phyloP scores from a whole-genome alignment of 1,284 basidiomycete species.

The Neonothopanus nambi region DNA sequence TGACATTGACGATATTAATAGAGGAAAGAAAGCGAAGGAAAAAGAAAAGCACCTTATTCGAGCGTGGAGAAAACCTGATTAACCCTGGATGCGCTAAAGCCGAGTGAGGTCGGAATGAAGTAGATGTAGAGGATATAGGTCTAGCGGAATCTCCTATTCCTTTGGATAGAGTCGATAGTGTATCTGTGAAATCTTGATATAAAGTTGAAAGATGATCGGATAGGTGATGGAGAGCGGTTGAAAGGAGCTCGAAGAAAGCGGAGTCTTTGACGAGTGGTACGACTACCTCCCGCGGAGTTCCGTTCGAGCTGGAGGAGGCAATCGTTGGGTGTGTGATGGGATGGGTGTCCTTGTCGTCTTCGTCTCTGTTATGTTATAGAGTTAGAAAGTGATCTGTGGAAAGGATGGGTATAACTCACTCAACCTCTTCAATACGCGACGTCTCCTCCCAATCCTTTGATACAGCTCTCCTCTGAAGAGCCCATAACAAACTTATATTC shows the following conservation, averaged over 20 bases:
- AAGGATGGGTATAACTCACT: slow-evolving; percentile 7
- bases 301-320: not conserved
- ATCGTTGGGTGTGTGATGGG: not conserved
- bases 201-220: slow-evolving; percentile 65
- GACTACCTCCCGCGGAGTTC: slow-evolving; percentile 56
- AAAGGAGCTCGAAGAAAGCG: slow-evolving; percentile 81
- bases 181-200: slow-evolving; percentile 61
- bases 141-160: slow-evolving; percentile 62
- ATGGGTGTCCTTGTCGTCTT: not conserved
- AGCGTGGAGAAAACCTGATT: slow-evolving; percentile 22
- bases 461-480: slow-evolving; percentile 23
- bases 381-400: not conserved
- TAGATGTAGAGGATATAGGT: slow-evolving; percentile 50
- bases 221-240: slow-evolving; percentile 74
- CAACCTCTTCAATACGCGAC: slow-evolving; percentile 12
- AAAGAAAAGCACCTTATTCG: slow-evolving; percentile 31
- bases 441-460: slow-evolving; percentile 7
- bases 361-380: not conserved
- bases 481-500: slow-evolving; percentile 27
- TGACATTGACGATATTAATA: not conserved
- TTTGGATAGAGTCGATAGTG: slow-evolving; percentile 61
- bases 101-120: slow-evolving; percentile 49
- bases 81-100: slow-evolving; percentile 42
- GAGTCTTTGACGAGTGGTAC: slow-evolving; percentile 84
- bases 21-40: slow-evolving; percentile 29